phyloP scores from a whole-genome alignment of 768 basidiomycete species.

The Amanita inopinata region DNA sequence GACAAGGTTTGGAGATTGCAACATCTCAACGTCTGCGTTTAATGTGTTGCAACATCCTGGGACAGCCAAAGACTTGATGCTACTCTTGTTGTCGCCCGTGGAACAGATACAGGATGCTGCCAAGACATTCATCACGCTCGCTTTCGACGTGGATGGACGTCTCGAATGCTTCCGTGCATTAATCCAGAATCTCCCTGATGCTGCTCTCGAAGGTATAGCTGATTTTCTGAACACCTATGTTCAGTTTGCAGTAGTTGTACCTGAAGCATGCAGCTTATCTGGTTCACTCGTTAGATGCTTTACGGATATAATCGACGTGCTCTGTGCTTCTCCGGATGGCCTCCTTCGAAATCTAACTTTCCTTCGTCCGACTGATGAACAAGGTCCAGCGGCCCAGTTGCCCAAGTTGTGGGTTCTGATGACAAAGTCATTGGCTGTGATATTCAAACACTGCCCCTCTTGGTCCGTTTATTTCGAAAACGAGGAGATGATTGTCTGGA shows the following conservation, averaged over 20 bases:
- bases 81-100: slow-evolving; percentile 76
- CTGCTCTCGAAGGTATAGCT: slow-evolving; percentile 61
- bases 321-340: slow-evolving; percentile 67
- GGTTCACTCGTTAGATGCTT: slow-evolving; percentile 87
- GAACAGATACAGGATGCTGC: slow-evolving; percentile 65
- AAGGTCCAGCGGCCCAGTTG: slow-evolving; percentile 43
- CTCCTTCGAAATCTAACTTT: slow-evolving; percentile 51
- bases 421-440: slow-evolving; percentile 68
- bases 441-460: slow-evolving; percentile 73
- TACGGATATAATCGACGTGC: slow-evolving; percentile 83
- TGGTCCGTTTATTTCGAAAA: slow-evolving; percentile 81
- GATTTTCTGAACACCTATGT: slow-evolving; percentile 61
- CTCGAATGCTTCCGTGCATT: slow-evolving; percentile 80
- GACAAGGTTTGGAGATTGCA: slow-evolving; percentile 56
- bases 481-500: slow-evolving; percentile 89
- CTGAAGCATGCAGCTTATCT: slow-evolving; percentile 85
- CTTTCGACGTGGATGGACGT: slow-evolving; percentile 85
- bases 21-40: slow-evolving; percentile 37
- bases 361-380: slow-evolving; percentile 31
- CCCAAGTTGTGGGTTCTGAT: slow-evolving; percentile 76
- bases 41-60: slow-evolving; percentile 46
- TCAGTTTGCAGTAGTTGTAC: slow-evolving; percentile 47
- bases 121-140: slow-evolving; percentile 72
- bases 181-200: slow-evolving; percentile 54
- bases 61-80: slow-evolving; percentile 49